Base-by-base conservation (phyloP, 805 yeast species). In the Candida silvicultrix region DNA sequence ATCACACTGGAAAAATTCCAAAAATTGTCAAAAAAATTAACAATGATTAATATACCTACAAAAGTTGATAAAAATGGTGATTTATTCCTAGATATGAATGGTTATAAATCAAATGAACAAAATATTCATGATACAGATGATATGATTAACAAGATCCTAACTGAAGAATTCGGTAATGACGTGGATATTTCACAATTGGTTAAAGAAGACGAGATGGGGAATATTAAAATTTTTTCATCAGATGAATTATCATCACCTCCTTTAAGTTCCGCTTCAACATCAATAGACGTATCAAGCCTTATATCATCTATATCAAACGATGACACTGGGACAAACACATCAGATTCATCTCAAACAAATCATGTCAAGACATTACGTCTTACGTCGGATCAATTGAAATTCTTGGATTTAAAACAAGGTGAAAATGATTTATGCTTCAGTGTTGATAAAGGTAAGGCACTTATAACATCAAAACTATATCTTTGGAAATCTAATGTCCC, bases 31-130 rank as follows among this genome's bases (percentile, higher is more conserved):
- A 75, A 78, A 53, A 81, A 75, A 59, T 71, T 88, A 37, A 80
- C 78, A 16, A 74, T 77, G 52, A 79, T 80, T 53, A 87, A 89
- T 59, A 89, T 94, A 29, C 97, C 97, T 1, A 83, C 95, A 25
- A 87, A 82, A 53, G 77, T 90, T 34, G 95, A 87, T 51, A 83
- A 84, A 50, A 86, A 88, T 57, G 99, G 99, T 12, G 96, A 89
- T 59, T 73, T 94, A 55, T 77, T 89, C 38, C 68, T 94, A 40
- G 99, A 94, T 66, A 88, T 92, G 83, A 95, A 89, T 56, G 99
- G 99, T 16, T 94, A 94, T 67, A 92, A 90, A 65, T 85, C 95
- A 31, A 89, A 83, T 56, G 85, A 82, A 43, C 80, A 82, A 53
- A 88, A 84, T 61, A 78, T 85, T 37, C 81, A 82, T 43, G 81